Base-by-base conservation (phyloP, 345 rosid species). In the Moringa oleifera region DNA sequence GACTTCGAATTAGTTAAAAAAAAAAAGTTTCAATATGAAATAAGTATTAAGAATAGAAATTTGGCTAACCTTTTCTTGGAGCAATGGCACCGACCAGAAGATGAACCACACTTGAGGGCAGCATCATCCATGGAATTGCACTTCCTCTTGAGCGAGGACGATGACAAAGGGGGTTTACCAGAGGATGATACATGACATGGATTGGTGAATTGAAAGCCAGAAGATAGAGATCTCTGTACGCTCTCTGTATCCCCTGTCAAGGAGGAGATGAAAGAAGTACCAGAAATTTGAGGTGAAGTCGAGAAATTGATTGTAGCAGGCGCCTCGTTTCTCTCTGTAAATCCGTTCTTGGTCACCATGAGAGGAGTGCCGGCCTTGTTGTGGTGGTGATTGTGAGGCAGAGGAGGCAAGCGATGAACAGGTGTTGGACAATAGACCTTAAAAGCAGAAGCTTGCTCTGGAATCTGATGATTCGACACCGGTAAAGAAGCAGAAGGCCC, bases 51-150 rank as follows among this genome's bases (percentile, higher is more conserved):
- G n/a, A 20, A 23, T 15, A 22, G 52, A 15, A 13, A 21, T 23
- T 17, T n/a, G 23, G 18, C 73, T 0, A 23, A 83, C 98, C 98
- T 87, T 82, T 90, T 93, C 82, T 90, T 90, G 68, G 97, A 79
- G 70, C 98, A 93, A 79, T 93, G 98, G 81, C 98, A 93, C 50
- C 86, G 80, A 12, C 85, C 71, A 0, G 94, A 85, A 4, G 93
- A 73, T 28, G 95, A 84, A 19, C 70, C 78, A 52, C 91, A 85
- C 75, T 81, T 80, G 31, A 78, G 84, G 65, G 80, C 83, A 7
- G 75, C 79, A 25, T 75, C 89, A 37, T 85, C 85, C 85, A 81
- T 61, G 66, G 95, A 92, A 52, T 62, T 80, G 63, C 95, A 89
- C 80, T 77, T 85, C 61, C 95, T 83, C 77, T 89, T 89, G 33